Evolutionary conservation across 495 filamentous ascomycete species (phyloP), one percentile per base, ranked within the genome.

Genomic region (Penicillium paradoxum): DNA sequence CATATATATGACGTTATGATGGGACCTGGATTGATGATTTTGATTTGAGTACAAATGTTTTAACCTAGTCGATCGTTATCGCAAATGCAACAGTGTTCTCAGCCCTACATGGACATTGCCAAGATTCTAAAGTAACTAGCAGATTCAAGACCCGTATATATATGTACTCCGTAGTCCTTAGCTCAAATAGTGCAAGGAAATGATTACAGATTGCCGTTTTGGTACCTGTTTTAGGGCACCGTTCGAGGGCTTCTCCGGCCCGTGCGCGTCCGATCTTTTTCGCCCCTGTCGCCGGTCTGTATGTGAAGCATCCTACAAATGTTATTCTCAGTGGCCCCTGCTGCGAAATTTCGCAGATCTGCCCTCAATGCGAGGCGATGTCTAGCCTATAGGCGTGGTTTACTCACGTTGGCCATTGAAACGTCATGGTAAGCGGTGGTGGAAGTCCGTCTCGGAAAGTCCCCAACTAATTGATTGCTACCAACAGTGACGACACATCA

Each of bases 391-490:
- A 65, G 61, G 0, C 78, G 79, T 22, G 64, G 67, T 7, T 73
- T 89, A 39, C 66, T 88, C 14, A 91, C 88, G 0, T 83, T 97
- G 30, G 92, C 89, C 15, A 95, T 97, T 64, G 92, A 97, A 73
- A 89, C 88, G 14, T 96, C 91, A n/a, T 97, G 85, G 80, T 83
- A 63, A 52, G 65, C 41, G 8, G 49, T 25, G 29, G 13, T 41
- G 17, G 9, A n/a, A 19, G 33, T 5, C n/a, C 2, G 19, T 21
- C 22, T 58, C n/a, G 27, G 33, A 18, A 22, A 37, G 40, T 18
- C 25, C 29, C 29, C 42, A 40, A 33, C 53, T 57, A 54, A 71
- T 33, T 29, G 39, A 13, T n/a, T 32, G 6, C 53, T 32, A 18
- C 17, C 4, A 38, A 39, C 53, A 84, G 89, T 76, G 93, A 98